Conservation (phyloP, 768 basidiomycete species). For the Cytidiella melzeri region DNA sequence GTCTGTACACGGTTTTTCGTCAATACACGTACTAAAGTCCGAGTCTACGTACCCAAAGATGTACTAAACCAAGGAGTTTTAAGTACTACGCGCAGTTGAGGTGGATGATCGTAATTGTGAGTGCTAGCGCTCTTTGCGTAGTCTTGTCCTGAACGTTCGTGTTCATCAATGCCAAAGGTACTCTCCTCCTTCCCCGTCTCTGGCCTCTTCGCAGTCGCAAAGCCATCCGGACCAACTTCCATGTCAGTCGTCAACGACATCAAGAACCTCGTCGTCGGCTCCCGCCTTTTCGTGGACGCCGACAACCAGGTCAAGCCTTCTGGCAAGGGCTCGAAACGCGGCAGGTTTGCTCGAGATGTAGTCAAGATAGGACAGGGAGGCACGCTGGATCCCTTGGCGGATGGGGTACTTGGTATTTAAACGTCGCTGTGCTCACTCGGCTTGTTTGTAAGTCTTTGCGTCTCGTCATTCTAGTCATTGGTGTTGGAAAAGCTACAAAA, state of each 20-base stretch:
- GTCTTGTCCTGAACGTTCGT: too few relatives aligned
- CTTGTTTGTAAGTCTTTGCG: constrained; percentile 5
- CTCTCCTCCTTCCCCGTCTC: constrained; percentile 57
- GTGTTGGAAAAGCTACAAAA: constrained; percentile 87
- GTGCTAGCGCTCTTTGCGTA: too few relatives aligned
- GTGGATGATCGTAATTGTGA: too few relatives aligned
- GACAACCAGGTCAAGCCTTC: constrained; percentile 45
- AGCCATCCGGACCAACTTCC: constrained; percentile 90
- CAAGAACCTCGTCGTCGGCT: constrained; percentile 71
- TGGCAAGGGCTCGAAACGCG: constrained; percentile 33
- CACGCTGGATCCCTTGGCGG: constrained; percentile 93
- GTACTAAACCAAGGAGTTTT: too few relatives aligned
- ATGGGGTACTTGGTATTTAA: constrained; percentile 44
- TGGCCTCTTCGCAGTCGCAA: constrained; percentile 80
- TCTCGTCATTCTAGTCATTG: constrained; percentile 79
- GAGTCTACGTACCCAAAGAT: too few relatives aligned
- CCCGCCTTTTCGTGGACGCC: constrained; percentile 68
- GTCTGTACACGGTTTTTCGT: too few relatives aligned
- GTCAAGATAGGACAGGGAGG: constrained; percentile 92
- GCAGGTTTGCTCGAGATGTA: constrained; percentile 32
- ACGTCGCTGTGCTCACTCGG: neutral
- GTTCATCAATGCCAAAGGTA: constrained; percentile 82
- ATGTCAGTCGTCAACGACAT: constrained; percentile 87
- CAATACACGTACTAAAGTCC: too few relatives aligned
- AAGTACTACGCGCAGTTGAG: too few relatives aligned